A percentile compares a stretch with the other conserved stretches of the same genome.
These are phyloP conservation scores for Penicillium griseofulvum DNA, from an alignment of 2,329 filamentous ascomycete species.

Conservation along the genomic window DNA sequence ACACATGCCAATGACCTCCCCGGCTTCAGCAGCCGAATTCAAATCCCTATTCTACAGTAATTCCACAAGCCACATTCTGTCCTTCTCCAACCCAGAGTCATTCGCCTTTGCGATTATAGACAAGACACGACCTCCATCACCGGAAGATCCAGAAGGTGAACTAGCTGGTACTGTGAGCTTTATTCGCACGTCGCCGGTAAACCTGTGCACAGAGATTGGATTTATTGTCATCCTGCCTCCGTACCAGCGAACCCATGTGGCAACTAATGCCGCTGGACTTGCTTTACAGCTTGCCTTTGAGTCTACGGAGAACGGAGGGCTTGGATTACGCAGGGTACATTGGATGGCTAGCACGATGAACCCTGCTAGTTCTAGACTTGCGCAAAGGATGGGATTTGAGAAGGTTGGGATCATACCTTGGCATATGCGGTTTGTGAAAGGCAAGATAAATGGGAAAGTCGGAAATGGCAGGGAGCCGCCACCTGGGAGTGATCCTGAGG, in stretches of 20 bases:
- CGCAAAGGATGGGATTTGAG: slow-evolving; percentile 21
- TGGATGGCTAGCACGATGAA: slow-evolving; percentile 18
- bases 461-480: slow-evolving; percentile 16
- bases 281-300: slow-evolving; percentile 11
- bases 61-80: slow-evolving; percentile 9
- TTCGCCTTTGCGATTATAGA: slow-evolving; percentile 21
- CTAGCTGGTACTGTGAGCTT: slow-evolving; percentile 18
- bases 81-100: slow-evolving; percentile 16
- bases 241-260: slow-evolving; percentile 19
- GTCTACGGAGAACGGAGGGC: neutral
- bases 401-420: slow-evolving; percentile 13
- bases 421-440: slow-evolving; percentile 19
- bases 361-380: slow-evolving; percentile 13
- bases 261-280: slow-evolving; percentile 14
- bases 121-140: slow-evolving; percentile 13
- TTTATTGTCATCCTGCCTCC: slow-evolving; percentile 21
- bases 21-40: slow-evolving; percentile 4
- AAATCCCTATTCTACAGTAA: slow-evolving; percentile 9
- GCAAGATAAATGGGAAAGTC: slow-evolving; percentile 11
- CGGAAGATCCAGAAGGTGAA: slow-evolving; percentile 18
- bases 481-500: slow-evolving; percentile 12
- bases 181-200: slow-evolving; percentile 8
- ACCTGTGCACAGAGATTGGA: slow-evolving; percentile 17
- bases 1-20: slow-evolving; percentile 13
- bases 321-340: slow-evolving; percentile 15